These are phyloP conservation scores for Vigna trinervia DNA, from an alignment of 306 rosid genomes.

Conservation along the genomic window DNA sequence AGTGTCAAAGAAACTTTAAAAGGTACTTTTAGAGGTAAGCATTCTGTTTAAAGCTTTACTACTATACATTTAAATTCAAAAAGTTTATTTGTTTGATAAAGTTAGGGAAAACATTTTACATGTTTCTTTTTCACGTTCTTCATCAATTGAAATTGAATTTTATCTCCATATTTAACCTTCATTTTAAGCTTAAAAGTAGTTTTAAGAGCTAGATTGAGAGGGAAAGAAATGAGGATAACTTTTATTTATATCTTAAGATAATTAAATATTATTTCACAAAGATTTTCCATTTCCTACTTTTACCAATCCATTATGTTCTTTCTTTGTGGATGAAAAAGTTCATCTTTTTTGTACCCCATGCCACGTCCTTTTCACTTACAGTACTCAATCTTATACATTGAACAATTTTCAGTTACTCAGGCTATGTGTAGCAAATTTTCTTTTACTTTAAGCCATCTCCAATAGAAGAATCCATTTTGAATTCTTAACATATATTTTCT, in stretches of 20 bases:
- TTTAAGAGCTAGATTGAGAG: neutral
- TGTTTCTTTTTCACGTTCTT: neutral
- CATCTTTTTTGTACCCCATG: conserved; percentile 29
- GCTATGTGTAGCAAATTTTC: conserved; percentile 34
- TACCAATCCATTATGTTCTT: neutral
- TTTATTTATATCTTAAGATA: no score
- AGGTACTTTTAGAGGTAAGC: conserved; percentile 35
- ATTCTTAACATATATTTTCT: no score
- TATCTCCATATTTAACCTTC: neutral
- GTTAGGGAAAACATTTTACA: neutral
- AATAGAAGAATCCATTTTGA: no score
- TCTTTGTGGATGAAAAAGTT: conserved; percentile 23
- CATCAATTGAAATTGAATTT: neutral
- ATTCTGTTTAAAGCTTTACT: no score
- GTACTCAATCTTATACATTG: neutral
- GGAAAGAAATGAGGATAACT: neutral
- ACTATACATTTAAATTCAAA: no score
- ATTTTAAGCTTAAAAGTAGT: neutral
- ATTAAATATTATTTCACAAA: no score
- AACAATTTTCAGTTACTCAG: conserved; percentile 32
- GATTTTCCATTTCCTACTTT: neutral
- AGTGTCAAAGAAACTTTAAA: conserved; percentile 23
- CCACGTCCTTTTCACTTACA: conserved; percentile 29
- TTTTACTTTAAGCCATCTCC: no score
- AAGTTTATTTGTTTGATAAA: conserved; percentile 19